Evolutionary conservation across 441 rosid species (phyloP), one percentile per base, ranked within the genome.

Genomic region (Jatropha podagrica): DNA sequence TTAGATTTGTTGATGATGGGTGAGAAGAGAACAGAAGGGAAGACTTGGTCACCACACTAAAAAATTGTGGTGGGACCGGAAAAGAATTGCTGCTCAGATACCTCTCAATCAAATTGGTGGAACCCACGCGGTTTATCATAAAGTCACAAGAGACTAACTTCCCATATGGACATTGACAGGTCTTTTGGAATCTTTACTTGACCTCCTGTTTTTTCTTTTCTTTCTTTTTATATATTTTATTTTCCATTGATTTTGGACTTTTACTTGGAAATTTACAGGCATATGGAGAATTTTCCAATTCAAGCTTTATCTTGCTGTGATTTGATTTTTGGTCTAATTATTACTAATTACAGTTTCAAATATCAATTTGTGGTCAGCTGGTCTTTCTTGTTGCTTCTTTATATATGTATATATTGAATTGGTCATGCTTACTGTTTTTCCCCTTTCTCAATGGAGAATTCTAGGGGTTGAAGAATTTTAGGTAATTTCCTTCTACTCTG

Each of bases 71-170:
- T 56, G 61, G 37, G 56, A 0, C 1, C 5, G n/a, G 61, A 6
- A n/a, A 56, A n/a, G 8, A n/a, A 20, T 5, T 3, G 2, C 7
- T n/a, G 20, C 17, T 14, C 7, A 52, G 13, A 52, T 44, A 23
- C 15, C 64, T 51, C 18, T 15, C 26, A 51, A 68, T 49, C 62
- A 51, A 54, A 55, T 42, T 37, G 63, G 81, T 83, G 86, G 89
- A 73, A 80, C 89, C 90, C 92, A 87, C 90, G 42, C 89, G 90
- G 75, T 85, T 80, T 71, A 13, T 42, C 65, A 52, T 38, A 78
- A 78, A 78, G 82, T 81, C 83, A 14, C 41, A 46, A 8, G 27
- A 38, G 76, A 61, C 68, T 62, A n/a, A 13, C 55, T 7, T n/a
- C 11, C 7, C 78, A 51, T 3, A 54, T 12, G 32, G 76, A 77